A percentile compares a stretch with the other conserved stretches of the same genome.
These are phyloP conservation scores for Taphrina confusa DNA, from an alignment of 1,139 yeast species.

Conservation along the genomic window DNA sequence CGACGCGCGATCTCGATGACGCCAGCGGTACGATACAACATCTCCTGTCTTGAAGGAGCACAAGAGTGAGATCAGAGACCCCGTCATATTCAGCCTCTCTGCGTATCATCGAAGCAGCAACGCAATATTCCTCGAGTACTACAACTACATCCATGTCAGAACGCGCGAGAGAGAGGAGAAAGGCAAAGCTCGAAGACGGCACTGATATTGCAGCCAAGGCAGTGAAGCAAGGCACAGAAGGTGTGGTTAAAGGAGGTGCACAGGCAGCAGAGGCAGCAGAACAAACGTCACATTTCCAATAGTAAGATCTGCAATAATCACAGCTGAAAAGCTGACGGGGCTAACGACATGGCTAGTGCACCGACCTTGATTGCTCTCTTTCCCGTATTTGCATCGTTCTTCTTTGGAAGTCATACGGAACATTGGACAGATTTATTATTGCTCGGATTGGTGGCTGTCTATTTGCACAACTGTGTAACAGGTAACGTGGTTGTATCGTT, in stretches of 20 bases:
- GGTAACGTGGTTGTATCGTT: not conserved
- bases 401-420: conserved; percentile 28
- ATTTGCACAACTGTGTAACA: conserved; percentile 31
- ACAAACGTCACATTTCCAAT: conserved; percentile 25
- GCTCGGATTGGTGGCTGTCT: conserved; percentile 29
- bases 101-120: no score
- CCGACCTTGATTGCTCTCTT: conserved; percentile 31
- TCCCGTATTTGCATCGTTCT: conserved; percentile 28
- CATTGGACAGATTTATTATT: conserved; percentile 27
- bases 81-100: no score
- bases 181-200: not conserved
- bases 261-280: conserved; percentile 23
- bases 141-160: conserved; percentile 12
- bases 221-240: conserved; percentile 7
- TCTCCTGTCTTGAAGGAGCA: no score
- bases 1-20: no score
- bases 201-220: conserved; percentile 13
- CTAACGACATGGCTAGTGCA: conserved; percentile 1
- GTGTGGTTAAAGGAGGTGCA: conserved; percentile 18
- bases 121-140: no score
- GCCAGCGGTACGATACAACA: no score
- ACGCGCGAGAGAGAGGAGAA: not conserved
- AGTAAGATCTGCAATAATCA: not conserved
- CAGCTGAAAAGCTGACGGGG: not conserved
- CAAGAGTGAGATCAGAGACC: no score